Evolutionary conservation across 176 grass and related monocot genomes (phyloP), one percentile per base, ranked within the genome.

Genomic region (Musa beccarii): DNA sequence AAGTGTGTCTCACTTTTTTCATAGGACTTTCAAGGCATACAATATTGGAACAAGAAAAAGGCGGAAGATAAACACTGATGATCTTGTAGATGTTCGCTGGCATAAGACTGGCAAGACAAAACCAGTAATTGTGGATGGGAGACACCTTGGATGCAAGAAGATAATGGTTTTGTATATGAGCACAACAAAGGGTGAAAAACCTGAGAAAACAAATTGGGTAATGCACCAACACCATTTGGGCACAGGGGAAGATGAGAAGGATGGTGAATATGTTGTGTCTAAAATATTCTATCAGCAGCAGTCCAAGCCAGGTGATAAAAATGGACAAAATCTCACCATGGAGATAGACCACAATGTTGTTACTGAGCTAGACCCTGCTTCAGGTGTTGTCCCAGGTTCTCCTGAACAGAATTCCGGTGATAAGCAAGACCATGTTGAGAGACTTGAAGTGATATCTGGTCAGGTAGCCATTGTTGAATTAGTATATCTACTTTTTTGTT

Each of bases 71-170:
- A 91, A 84, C 59, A 86, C 79, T 22, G 72, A 71, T 66, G 75
- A 90, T 74, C 84, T 85, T 78, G 80, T 80, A 0, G 88, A 91
- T 89, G 88, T 98, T 52, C 90, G 88, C 79, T 98, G 95, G 95
- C 95, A 98, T 79, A 98, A 98, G 78, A 98, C 95, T 9, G 95
- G 95, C 54, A 98, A 94, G 80, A 98, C 90, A 68, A 98, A 89
- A 70, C 86, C 88, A 66, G 86, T 98, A 74, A 72, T 87, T 69
- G 73, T 98, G 76, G 69, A 87, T 78, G 88, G 95, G 53, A 74
- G 87, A 8, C 95, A 93, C 3, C 21, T 89, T 23, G 95, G 95
- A 20, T 91, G 88, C 73, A 98, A 98, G 86, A 98, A 98, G 87
- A 87, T 98, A 80, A 89, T 98, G 95, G 88, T 98, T 24, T 81